Evolutionary conservation across 805 yeast genomes (phyloP).

Genomic region (Ogataea chonburiensis): DNA sequence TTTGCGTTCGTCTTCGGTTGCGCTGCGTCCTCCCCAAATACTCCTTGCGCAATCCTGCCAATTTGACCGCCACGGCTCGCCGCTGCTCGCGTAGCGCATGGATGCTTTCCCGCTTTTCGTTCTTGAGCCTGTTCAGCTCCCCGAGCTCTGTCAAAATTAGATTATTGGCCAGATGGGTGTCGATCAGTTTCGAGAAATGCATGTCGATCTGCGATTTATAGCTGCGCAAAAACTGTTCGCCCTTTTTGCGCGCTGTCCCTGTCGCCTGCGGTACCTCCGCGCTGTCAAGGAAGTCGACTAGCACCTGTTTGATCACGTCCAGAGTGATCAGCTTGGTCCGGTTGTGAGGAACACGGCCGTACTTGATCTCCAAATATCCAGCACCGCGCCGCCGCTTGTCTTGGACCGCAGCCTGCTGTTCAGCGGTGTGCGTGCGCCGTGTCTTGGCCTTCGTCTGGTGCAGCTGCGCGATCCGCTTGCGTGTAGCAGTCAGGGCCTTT

Average conservation of each 20-base stretch:
- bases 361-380: constrained; percentile 22
- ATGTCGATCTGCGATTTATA: constrained; percentile 26
- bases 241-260: constrained; percentile 18
- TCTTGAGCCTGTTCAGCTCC: constrained; percentile 31
- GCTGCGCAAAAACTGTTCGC: constrained; percentile 21
- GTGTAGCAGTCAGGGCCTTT: constrained; percentile 6
- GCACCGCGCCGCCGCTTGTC: constrained; percentile 16
- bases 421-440: constrained; percentile 5
- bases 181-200: constrained; percentile 36
- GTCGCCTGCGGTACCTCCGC: constrained; percentile 15
- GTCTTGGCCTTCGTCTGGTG: constrained; percentile 7
- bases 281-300: constrained; percentile 30
- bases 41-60: constrained; percentile 22
- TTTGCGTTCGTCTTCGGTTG: constrained; percentile 15
- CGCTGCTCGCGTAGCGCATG: constrained; percentile 31
- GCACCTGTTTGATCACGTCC: constrained; percentile 34
- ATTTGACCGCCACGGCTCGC: constrained; percentile 19
- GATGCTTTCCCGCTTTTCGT: constrained; percentile 30
- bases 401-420: constrained; percentile 6
- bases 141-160: constrained; percentile 31
- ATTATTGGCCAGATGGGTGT: constrained; percentile 37
- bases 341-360: constrained; percentile 30
- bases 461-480: constrained; percentile 6
- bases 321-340: constrained; percentile 30
- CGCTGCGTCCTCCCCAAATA: constrained; percentile 15